Evolutionary conservation across 2,329 filamentous ascomycete genomes (phyloP).

Genomic region (Stemphylium vesicarium): DNA sequence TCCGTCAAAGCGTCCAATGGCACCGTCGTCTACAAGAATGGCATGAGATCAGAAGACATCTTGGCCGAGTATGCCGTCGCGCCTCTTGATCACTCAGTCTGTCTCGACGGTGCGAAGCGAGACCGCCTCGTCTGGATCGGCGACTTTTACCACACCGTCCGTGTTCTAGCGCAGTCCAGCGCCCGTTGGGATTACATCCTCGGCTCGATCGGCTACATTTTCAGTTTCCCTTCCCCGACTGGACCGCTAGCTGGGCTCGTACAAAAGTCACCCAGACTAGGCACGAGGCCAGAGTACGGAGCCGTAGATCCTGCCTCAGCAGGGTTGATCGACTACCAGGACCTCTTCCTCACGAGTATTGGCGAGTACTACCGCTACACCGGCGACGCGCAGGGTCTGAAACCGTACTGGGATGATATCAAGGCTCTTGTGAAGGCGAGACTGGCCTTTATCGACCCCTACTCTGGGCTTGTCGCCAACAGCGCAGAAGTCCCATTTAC

Average conservation of each 20-base stretch:
- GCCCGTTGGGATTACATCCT: slow-evolving; percentile 44
- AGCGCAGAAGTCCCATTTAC: neutral
- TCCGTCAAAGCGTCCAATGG: slow-evolving; percentile 11
- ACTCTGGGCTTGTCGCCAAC: neutral
- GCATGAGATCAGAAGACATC: slow-evolving; percentile 16
- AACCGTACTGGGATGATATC: neutral
- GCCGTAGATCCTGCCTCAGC: neutral
- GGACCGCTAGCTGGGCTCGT: slow-evolving; percentile 1
- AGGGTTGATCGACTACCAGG: slow-evolving; percentile 4
- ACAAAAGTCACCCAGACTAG: neutral
- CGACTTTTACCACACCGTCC: slow-evolving; percentile 52
- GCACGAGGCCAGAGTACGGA: neutral
- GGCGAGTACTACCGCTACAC: slow-evolving; percentile 4
- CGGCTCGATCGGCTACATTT: slow-evolving; percentile 35
- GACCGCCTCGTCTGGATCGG: slow-evolving; percentile 53
- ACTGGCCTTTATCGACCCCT: neutral
- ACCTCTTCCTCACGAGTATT: slow-evolving; percentile 1
- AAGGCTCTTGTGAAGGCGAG: neutral
- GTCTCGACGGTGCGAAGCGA: slow-evolving; percentile 52
- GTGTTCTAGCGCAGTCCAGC: slow-evolving; percentile 48
- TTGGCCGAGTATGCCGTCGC: slow-evolving; percentile 50
- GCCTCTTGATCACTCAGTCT: slow-evolving; percentile 45
- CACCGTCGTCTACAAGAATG: neutral
- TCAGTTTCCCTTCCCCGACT: neutral
- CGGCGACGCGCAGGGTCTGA: neutral